phyloP scores from a whole-genome alignment of 441 rosid genomes.

The Pelargonium fulgidum region DNA sequence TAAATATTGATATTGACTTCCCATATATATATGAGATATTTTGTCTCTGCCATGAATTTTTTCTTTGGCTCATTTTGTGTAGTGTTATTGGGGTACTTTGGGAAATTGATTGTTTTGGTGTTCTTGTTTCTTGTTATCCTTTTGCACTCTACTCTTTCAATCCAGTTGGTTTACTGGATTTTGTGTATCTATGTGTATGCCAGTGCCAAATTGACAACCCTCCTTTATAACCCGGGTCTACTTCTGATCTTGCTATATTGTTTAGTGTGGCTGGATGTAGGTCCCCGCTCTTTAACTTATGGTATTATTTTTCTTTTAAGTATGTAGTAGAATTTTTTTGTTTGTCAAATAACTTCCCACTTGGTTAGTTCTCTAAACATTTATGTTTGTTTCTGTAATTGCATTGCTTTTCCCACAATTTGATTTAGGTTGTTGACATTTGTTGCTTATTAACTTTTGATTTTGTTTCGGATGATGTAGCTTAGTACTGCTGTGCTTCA shows the following conservation, averaged over 20 bases:
- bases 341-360: background rate
- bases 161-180: no score
- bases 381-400: background rate
- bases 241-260: background rate
- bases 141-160: no score
- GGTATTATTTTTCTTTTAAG: background rate
- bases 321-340: background rate
- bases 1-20: no score
- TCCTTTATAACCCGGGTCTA: background rate
- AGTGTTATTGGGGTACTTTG: no score
- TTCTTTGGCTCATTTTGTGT: no score
- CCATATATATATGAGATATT: no score
- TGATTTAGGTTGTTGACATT: background rate
- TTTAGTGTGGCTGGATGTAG: background rate
- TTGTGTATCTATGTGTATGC: no score
- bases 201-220: background rate
- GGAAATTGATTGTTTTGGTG: no score
- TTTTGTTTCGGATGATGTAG: conserved; percentile 35
- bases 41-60: no score
- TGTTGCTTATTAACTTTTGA: conserved; percentile 10
- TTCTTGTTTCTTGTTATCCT: no score
- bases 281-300: background rate
- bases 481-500: conserved; percentile 75
- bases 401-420: background rate
- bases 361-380: background rate